These are phyloP conservation scores for Aeminium ludgeri DNA, from an alignment of 495 filamentous ascomycete genomes.

Conservation along the genomic window DNA sequence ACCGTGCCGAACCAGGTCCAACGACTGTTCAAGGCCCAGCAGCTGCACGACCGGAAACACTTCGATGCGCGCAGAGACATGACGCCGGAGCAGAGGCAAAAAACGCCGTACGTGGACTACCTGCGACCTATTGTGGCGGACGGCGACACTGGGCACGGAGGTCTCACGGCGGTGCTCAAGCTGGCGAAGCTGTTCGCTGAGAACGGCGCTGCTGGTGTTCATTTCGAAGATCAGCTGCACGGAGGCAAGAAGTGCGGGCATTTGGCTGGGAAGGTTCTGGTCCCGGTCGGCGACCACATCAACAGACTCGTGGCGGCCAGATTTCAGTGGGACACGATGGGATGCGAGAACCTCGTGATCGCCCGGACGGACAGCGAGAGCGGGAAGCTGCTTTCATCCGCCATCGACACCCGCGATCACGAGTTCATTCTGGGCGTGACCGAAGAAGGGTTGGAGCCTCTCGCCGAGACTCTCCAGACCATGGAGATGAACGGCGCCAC, in stretches of 20 bases:
- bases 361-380: slow-evolving; percentile 91
- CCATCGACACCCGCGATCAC: slow-evolving; percentile 85
- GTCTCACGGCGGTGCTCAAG: slow-evolving; percentile 82
- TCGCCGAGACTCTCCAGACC: slow-evolving; percentile 75
- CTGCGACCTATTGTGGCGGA: slow-evolving; percentile 93
- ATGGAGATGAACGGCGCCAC: slow-evolving; percentile 72
- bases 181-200: slow-evolving; percentile 97
- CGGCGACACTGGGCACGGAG: slow-evolving; percentile 81
- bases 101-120: slow-evolving; percentile 75
- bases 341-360: slow-evolving; percentile 80
- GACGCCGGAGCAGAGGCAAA: slow-evolving; percentile 48
- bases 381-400: slow-evolving; percentile 73
- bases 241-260: slow-evolving; percentile 98
- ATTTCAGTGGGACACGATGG: slow-evolving; percentile 98
- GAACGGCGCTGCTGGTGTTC: slow-evolving; percentile 87
- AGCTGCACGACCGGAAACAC: slow-evolving; percentile 89
- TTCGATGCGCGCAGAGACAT: slow-evolving; percentile 71
- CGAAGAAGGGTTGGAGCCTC: slow-evolving; percentile 48
- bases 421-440: slow-evolving; percentile 86
- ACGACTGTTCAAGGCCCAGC: slow-evolving; percentile 86
- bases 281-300: slow-evolving; percentile 88
- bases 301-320: slow-evolving; percentile 80
- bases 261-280: slow-evolving; percentile 88
- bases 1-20: slow-evolving; percentile 98
- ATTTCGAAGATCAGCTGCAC: slow-evolving; percentile 95